phyloP scores from a whole-genome alignment of 108 stramenopile genomes.

The Fistulifera solaris region DNA sequence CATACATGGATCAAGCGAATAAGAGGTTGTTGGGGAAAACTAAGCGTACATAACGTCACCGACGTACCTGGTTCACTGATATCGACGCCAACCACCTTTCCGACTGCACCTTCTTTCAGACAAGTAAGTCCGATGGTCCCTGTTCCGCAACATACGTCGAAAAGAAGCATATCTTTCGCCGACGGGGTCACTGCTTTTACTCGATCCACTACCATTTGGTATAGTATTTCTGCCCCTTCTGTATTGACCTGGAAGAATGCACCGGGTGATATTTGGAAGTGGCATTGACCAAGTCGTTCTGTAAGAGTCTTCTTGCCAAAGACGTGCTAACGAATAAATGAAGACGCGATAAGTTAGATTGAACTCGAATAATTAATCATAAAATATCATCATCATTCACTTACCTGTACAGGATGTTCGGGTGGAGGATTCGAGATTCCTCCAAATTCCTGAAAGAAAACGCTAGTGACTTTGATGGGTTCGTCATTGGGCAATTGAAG shows the following conservation, averaged over 20 bases:
- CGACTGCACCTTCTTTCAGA: slow-evolving; percentile 59
- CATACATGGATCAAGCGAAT: no score
- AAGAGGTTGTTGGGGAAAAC: no score
- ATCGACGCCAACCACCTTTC: slow-evolving; percentile 80
- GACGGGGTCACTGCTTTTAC: slow-evolving; percentile 40
- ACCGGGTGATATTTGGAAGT: slow-evolving; percentile 83
- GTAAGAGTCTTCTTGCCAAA: slow-evolving; percentile 61
- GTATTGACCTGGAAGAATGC: slow-evolving; percentile 96
- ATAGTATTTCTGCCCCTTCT: slow-evolving; percentile 74
- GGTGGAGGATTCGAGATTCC: slow-evolving; percentile 64
- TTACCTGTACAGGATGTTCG: slow-evolving; percentile 66
- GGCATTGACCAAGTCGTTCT: slow-evolving; percentile 67
- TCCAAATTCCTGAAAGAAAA: slow-evolving; percentile 79
- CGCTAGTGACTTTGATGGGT: slow-evolving; percentile 45
- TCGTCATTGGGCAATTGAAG: slow-evolving; percentile 13
- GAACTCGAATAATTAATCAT: neutral
- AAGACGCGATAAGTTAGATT: no score
- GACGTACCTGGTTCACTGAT: slow-evolving; percentile 39
- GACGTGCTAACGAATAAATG: slow-evolving; percentile 26
- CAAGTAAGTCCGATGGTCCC: slow-evolving; percentile 88
- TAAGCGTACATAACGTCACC: no score
- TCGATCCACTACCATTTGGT: slow-evolving; percentile 64
- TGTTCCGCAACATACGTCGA: slow-evolving; percentile 95
- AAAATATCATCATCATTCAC: slow-evolving; percentile 1
- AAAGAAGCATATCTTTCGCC: slow-evolving; percentile 29